Conservation (phyloP, 495 filamentous ascomycete genomes). For the Neurospora sp. region DNA sequence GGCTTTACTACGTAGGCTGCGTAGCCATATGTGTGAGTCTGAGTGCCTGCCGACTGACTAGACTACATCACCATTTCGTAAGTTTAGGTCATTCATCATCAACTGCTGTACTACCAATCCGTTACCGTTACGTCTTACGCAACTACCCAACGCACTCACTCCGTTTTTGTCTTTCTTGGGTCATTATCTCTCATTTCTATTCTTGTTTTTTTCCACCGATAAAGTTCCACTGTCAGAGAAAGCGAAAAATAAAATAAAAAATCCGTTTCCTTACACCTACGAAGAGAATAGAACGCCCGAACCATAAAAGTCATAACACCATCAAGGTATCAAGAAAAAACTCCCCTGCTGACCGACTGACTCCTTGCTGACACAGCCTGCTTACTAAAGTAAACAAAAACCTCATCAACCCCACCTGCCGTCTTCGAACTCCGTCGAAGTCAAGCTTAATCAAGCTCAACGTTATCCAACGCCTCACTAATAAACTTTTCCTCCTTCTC, state of each 20-base stretch:
- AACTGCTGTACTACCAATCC: not conserved
- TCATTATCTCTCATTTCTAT: not conserved
- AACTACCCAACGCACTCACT: not conserved
- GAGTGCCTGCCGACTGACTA: not conserved
- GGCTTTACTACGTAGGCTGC: too few species aligned
- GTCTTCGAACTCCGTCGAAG: too few species aligned
- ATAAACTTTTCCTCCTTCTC: conserved; percentile 26
- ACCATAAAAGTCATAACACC: not conserved
- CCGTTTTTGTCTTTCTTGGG: not conserved
- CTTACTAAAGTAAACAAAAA: not conserved
- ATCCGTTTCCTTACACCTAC: not conserved
- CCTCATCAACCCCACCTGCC: too few species aligned
- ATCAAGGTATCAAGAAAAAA: not conserved
- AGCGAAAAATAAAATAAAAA: not conserved
- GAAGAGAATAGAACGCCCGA: not conserved
- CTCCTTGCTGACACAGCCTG: not conserved
- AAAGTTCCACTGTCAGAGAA: not conserved
- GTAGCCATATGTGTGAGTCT: not conserved
- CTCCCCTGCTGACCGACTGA: not conserved
- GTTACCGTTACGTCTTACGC: not conserved
- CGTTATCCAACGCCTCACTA: conserved; percentile 31
- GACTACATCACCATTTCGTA: not conserved
- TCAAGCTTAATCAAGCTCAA: conserved; percentile 19
- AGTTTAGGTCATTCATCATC: not conserved
- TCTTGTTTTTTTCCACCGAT: not conserved